Percentiles rank a stretch among this genome's conserved stretches.
Conservation (phyloP, 2,329 filamentous ascomycete species). For the Botrytis cinerea region DNA sequence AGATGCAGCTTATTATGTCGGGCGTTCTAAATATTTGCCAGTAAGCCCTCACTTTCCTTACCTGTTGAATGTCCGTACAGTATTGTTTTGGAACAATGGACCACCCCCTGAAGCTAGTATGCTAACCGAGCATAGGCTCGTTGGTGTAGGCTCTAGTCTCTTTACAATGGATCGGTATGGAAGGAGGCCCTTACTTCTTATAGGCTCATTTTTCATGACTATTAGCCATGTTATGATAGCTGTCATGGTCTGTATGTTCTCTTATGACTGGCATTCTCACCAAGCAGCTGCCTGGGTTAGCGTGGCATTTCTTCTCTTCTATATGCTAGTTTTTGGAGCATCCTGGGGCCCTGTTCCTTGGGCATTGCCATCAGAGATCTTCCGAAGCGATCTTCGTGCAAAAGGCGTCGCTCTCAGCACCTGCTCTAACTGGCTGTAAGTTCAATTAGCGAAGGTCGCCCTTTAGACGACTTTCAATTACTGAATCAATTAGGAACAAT, state of each 20-base stretch:
- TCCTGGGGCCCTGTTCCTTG: slow-evolving; percentile 36
- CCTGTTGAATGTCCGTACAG: background rate
- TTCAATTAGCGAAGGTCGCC: background rate
- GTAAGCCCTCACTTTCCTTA: background rate
- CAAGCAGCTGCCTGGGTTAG: slow-evolving; percentile 54
- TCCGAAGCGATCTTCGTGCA: slow-evolving; percentile 57
- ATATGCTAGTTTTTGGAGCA: slow-evolving; percentile 60
- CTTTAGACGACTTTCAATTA: background rate
- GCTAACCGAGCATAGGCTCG: slow-evolving; percentile 34
- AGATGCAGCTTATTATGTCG: slow-evolving; percentile 54
- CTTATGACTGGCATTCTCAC: slow-evolving; percentile 52
- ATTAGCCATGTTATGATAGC: slow-evolving; percentile 54
- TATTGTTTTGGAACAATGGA: background rate
- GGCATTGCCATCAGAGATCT: slow-evolving; percentile 58
- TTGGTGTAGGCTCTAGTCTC: slow-evolving; percentile 50
- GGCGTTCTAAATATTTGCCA: slow-evolving; percentile 50
- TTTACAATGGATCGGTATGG: slow-evolving; percentile 52
- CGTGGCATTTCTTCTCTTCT: slow-evolving; percentile 59
- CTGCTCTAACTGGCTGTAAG: slow-evolving; percentile 59
- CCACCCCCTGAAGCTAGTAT: background rate
- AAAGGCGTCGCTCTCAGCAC: slow-evolving; percentile 67
- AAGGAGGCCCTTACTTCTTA: slow-evolving; percentile 48
- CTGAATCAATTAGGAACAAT: slow-evolving; percentile 12
- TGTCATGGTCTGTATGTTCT: slow-evolving; percentile 54
- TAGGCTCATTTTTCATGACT: slow-evolving; percentile 49